These are phyloP conservation scores for Saposhnikovia divaricata DNA, from an alignment of 129 eudicot species.

Conservation along the genomic window DNA sequence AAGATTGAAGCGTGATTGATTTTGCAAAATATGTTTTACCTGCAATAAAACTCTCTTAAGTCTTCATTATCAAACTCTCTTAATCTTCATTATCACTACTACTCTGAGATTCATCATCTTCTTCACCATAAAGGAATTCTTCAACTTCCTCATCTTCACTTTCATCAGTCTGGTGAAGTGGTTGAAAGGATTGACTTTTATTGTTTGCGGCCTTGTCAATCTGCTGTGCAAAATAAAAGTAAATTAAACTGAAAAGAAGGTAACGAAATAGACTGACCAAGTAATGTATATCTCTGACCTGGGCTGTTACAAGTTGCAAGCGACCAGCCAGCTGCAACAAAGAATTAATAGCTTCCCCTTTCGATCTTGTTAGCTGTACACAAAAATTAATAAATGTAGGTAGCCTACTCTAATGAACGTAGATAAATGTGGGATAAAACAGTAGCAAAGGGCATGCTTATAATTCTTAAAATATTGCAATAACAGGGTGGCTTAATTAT, in stretches of 20 bases:
- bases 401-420: background rate
- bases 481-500: background rate
- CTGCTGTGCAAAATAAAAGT: slow-evolving; percentile 29
- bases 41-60: slow-evolving; percentile 20
- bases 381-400: background rate
- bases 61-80: slow-evolving; percentile 34
- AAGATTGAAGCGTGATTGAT: background rate
- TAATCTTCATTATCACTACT: slow-evolving; percentile 43
- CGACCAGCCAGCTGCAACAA: slow-evolving; percentile 57
- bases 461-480: too few species aligned
- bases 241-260: background rate
- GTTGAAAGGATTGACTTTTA: slow-evolving; percentile 31
- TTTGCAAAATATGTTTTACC: background rate
- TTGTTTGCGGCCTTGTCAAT: slow-evolving; percentile 53
- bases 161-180: slow-evolving; percentile 38
- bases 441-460: background rate
- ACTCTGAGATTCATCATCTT: slow-evolving; percentile 51
- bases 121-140: slow-evolving; percentile 63
- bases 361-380: slow-evolving; percentile 1
- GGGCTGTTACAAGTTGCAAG: slow-evolving; percentile 63
- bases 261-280: background rate
- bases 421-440: background rate
- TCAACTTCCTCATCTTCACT: slow-evolving; percentile 78
- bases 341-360: slow-evolving; percentile 26
- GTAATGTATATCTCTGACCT: slow-evolving; percentile 31